These are phyloP conservation scores for Leccinum obscurum DNA, from an alignment of 768 basidiomycete species.

Conservation along the genomic window DNA sequence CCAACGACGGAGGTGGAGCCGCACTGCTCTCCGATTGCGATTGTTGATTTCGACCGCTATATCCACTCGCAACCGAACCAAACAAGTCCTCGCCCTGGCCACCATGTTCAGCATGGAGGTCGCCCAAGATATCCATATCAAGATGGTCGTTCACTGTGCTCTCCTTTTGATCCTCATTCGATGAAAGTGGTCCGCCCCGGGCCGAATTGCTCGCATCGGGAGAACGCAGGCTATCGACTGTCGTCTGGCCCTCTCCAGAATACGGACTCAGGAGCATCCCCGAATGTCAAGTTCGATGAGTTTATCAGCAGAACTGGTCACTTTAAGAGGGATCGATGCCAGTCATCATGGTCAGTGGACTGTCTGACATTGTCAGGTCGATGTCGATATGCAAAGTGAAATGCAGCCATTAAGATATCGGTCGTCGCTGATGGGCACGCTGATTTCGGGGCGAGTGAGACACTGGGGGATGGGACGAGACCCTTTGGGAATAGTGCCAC, in stretches of 20 bases:
- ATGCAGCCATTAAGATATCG: slow-evolving; percentile 63
- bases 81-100: slow-evolving; percentile 24
- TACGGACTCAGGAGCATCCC: slow-evolving; percentile 41
- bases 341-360: slow-evolving; percentile 27
- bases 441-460: slow-evolving; percentile 79
- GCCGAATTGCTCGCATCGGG: slow-evolving; percentile 36
- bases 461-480: slow-evolving; percentile 62
- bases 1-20: slow-evolving; percentile 39
- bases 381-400: slow-evolving; percentile 46
- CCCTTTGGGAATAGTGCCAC: slow-evolving; percentile 56
- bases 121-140: slow-evolving; percentile 40
- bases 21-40: slow-evolving; percentile 24
- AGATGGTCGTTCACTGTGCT: slow-evolving; percentile 21
- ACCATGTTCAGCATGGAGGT: slow-evolving; percentile 25
- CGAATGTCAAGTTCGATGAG: slow-evolving; percentile 79
- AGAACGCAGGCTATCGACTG: slow-evolving; percentile 53
- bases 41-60: slow-evolving; percentile 11
- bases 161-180: slow-evolving; percentile 22
- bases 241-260: slow-evolving; percentile 35
- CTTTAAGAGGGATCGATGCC: slow-evolving; percentile 29
- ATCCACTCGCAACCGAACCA: slow-evolving; percentile 29
- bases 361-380: slow-evolving; percentile 54
- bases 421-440: slow-evolving; percentile 62
- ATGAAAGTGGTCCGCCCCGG: slow-evolving; percentile 13
- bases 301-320: slow-evolving; percentile 72